Conservation (phyloP, 345 rosid genomes). For the Moricandia arvensis region DNA sequence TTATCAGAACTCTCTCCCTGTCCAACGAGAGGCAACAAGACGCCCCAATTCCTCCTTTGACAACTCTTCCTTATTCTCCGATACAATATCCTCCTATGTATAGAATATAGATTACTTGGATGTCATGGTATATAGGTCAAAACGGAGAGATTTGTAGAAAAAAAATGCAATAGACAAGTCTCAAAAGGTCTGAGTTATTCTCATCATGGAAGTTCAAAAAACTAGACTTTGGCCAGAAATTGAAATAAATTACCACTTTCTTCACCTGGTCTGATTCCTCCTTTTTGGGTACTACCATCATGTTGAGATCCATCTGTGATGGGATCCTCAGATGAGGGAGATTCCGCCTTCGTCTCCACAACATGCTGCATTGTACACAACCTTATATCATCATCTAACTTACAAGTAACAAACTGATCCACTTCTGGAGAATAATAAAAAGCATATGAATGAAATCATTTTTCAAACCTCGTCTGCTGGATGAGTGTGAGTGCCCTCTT, state of each 20-base stretch:
- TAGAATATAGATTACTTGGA: constrained; percentile 16
- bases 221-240: not conserved
- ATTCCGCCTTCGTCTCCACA: constrained; percentile 36
- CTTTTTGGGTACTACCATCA: constrained; percentile 36
- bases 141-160: not conserved
- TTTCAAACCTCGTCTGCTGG: constrained; percentile 43
- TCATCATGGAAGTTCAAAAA: not conserved
- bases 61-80: constrained; percentile 59
- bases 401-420: not conserved
- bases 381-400: constrained; percentile 21
- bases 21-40: constrained; percentile 98
- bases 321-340: constrained; percentile 45
- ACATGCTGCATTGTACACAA: constrained; percentile 43
- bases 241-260: constrained; percentile 39
- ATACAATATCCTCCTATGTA: constrained; percentile 45
- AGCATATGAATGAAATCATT: constrained; percentile 3
- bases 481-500: constrained; percentile 34
- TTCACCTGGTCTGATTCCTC: constrained; percentile 43
- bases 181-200: not conserved
- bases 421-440: constrained; percentile 1
- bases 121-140: constrained; percentile 4
- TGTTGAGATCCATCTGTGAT: constrained; percentile 41
- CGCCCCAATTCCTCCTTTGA: constrained; percentile 94
- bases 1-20: constrained; percentile 71
- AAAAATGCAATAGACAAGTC: constrained; percentile 13